A percentile compares a stretch with the other conserved stretches of the same genome.
Evolutionary conservation across 805 yeast genomes (phyloP).

Genomic region (Lipomyces sp.): DNA sequence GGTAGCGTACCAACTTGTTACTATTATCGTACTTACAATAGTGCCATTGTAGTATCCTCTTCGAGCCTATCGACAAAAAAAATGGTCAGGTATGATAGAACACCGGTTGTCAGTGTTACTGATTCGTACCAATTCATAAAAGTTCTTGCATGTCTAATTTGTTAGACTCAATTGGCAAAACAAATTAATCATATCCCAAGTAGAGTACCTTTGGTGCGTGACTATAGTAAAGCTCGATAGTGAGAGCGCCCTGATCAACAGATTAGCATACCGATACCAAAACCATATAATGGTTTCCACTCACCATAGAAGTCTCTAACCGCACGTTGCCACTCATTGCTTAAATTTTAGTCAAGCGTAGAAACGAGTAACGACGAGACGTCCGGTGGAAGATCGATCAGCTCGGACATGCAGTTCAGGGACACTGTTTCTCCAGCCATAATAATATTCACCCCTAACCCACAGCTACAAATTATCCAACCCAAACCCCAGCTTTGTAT

Average conservation of each 20-base stretch:
- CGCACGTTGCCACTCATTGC: conserved; percentile 30
- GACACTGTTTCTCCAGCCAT: too few relatives aligned
- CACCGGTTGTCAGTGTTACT: background rate
- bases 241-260: conserved; percentile 37
- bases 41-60: conserved; percentile 45
- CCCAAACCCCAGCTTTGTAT: background rate
- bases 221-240: conserved; percentile 40
- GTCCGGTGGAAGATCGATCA: background rate
- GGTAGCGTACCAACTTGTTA: background rate
- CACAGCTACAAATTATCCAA: background rate
- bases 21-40: conserved; percentile 21
- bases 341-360: background rate
- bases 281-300: background rate
- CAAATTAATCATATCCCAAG: background rate
- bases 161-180: conserved; percentile 1
- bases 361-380: background rate
- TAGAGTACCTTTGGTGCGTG: conserved; percentile 42
- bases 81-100: background rate
- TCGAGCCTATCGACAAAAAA: conserved; percentile 35
- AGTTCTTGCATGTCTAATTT: conserved; percentile 35
- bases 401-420: background rate
- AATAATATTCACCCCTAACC: background rate
- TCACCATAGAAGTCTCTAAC: conserved; percentile 35
- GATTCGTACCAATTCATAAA: conserved; percentile 30
- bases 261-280: background rate